phyloP scores from a whole-genome alignment of 2,329 filamentous ascomycete species.

The Apiospora arundinis region DNA sequence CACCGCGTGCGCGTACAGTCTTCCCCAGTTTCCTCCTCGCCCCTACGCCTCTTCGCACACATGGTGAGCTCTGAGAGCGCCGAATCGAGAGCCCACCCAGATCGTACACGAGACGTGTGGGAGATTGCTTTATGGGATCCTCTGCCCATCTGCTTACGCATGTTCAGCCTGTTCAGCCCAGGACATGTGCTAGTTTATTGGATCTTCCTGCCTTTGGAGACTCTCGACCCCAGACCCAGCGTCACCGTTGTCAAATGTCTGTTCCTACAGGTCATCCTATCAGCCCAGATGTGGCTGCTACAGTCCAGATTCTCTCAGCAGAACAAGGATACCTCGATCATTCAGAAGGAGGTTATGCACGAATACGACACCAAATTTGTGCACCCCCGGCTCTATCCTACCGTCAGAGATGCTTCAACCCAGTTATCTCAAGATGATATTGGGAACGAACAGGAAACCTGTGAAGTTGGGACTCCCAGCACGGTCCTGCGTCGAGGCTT shows the following conservation, averaged over 20 bases:
- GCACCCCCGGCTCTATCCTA: constrained; percentile 83
- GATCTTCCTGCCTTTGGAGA: constrained; percentile 80
- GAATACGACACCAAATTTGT: constrained; percentile 98
- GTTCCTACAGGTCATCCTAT: constrained; percentile 76
- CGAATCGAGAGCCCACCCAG: constrained; percentile 84
- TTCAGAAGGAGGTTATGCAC: constrained; percentile 90
- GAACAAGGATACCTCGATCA: constrained; percentile 80
- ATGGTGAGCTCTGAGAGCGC: constrained; percentile 73
- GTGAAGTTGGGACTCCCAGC: constrained; percentile 59
- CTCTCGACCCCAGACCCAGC: constrained; percentile 81
- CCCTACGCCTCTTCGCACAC: constrained; percentile 75
- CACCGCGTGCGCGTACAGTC: constrained; percentile 88
- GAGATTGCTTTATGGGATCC: constrained; percentile 95
- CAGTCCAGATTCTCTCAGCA: constrained; percentile 81
- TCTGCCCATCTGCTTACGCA: constrained; percentile 77
- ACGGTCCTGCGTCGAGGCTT: constrained; percentile 77
- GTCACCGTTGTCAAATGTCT: constrained; percentile 85
- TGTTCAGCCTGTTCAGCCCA: constrained; percentile 92
- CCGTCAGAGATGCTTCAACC: constrained; percentile 78
- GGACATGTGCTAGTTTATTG: constrained; percentile 91
- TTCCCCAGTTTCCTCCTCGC: constrained; percentile 78
- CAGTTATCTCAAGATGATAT: constrained; percentile 68
- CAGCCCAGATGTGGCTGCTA: constrained; percentile 76
- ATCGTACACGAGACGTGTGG: constrained; percentile 88
- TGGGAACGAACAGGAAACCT: constrained; percentile 49